These are phyloP conservation scores for Casaregolazyma lundiana DNA, from an alignment of 1,139 yeast genomes.

Conservation along the genomic window DNA sequence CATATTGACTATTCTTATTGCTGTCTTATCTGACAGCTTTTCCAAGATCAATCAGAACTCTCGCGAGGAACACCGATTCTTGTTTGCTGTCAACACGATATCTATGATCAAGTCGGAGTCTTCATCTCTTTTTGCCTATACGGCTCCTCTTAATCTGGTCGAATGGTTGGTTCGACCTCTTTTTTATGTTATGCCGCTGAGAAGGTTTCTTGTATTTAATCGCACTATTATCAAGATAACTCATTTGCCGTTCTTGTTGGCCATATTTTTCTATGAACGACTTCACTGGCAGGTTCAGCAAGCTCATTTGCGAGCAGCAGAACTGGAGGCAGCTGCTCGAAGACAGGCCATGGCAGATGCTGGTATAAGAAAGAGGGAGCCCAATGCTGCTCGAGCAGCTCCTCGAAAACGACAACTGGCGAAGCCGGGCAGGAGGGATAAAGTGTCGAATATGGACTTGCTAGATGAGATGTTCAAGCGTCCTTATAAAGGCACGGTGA, in stretches of 20 bases:
- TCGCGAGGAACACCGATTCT: conserved; percentile 37
- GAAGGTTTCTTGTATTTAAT: conserved; percentile 32
- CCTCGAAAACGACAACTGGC: conserved; percentile 6
- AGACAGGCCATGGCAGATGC: conserved; percentile 8
- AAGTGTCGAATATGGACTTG: conserved; percentile 28
- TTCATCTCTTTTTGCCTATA: conserved; percentile 36
- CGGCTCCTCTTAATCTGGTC: conserved; percentile 36
- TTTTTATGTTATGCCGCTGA: conserved; percentile 31
- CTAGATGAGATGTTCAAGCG: conserved; percentile 30
- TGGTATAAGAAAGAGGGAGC: conserved; percentile 4
- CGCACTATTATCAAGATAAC: conserved; percentile 36
- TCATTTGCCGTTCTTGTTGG: conserved; percentile 35
- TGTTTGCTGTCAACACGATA: conserved; percentile 38
- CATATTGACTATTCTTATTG: conserved; percentile 54
- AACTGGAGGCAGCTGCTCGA: neutral
- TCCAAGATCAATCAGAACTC: conserved; percentile 36
- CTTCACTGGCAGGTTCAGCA: conserved; percentile 6
- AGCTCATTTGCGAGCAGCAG: conserved; percentile 1
- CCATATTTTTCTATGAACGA: conserved; percentile 34
- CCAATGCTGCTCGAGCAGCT: conserved; percentile 1
- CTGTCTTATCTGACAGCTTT: conserved; percentile 44
- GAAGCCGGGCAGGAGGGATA: conserved; percentile 14
- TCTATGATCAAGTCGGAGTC: conserved; percentile 39
- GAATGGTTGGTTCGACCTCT: conserved; percentile 35
- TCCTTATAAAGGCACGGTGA: conserved; percentile 26